Percentiles rank a stretch among this genome's conserved stretches.
These are phyloP conservation scores for Fusarium annulatum DNA, from an alignment of 2,329 filamentous ascomycete genomes.

Conservation along the genomic window DNA sequence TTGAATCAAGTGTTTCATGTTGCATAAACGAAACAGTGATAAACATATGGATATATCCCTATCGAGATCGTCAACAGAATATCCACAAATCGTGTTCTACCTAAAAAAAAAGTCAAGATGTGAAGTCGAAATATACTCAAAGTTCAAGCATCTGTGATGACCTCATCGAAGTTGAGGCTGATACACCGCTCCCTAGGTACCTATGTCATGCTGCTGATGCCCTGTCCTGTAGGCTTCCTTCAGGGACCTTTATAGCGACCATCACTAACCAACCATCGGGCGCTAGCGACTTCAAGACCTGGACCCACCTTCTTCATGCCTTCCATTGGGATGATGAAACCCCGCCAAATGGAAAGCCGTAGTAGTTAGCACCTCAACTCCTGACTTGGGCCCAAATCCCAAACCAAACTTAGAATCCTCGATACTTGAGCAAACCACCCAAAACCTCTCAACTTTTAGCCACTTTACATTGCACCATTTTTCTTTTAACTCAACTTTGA, in stretches of 20 bases:
- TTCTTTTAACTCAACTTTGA: slow-evolving; percentile 22
- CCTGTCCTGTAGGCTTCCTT: not conserved
- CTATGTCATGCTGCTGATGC: not conserved
- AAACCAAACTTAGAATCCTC: slow-evolving; percentile 23
- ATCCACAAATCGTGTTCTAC: not conserved
- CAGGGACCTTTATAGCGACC: slow-evolving; percentile 14
- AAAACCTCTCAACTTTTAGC: slow-evolving; percentile 3
- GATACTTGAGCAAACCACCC: slow-evolving; percentile 4
- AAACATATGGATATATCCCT: not conserved
- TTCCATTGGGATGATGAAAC: slow-evolving; percentile 35
- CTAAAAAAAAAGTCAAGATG: not conserved
- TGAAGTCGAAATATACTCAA: slow-evolving; percentile 30
- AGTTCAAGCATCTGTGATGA: slow-evolving; percentile 28
- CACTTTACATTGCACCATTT: slow-evolving; percentile 16
- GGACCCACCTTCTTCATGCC: slow-evolving; percentile 30
- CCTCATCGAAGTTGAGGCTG: slow-evolving; percentile 37
- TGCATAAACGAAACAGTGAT: not conserved
- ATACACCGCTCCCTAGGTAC: slow-evolving; percentile 20
- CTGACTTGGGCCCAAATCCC: slow-evolving; percentile 35
- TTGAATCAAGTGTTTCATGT: slow-evolving; percentile 11
- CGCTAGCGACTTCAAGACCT: slow-evolving; percentile 8
- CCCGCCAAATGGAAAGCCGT: slow-evolving; percentile 37
- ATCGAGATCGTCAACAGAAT: not conserved
- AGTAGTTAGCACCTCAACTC: slow-evolving; percentile 22
- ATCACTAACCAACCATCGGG: slow-evolving; percentile 33